Evolutionary conservation across 2,329 filamentous ascomycete genomes (phyloP).

Genomic region (Juglanconis sp.): DNA sequence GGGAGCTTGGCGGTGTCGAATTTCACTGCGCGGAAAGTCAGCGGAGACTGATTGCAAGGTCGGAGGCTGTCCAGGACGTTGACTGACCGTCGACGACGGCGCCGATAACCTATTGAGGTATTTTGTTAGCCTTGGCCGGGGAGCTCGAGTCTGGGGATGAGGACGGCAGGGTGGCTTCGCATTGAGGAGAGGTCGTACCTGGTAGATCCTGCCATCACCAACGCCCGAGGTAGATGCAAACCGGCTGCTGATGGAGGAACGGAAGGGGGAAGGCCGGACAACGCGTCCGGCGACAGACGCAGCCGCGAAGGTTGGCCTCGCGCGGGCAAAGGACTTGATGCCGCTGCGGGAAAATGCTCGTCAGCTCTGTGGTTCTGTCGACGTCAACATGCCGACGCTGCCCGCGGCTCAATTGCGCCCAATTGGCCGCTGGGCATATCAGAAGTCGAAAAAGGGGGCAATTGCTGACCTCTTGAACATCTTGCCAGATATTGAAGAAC

Average conservation of each 20-base stretch:
- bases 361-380: constrained; percentile 17
- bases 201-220: constrained; percentile 66
- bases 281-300: constrained; percentile 55
- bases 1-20: constrained; percentile 93
- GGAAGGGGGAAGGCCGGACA: constrained; percentile 53
- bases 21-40: constrained; percentile 66
- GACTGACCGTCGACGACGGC: constrained; percentile 95
- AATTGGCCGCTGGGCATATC: constrained; percentile 36
- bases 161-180: constrained; percentile 6
- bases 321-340: constrained; percentile 55
- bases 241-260: constrained; percentile 54
- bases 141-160: not conserved
- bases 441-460: constrained; percentile 27
- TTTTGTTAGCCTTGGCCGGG: constrained; percentile 45
- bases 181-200: constrained; percentile 43
- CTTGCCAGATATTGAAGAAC: constrained; percentile 68
- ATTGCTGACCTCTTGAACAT: constrained; percentile 78
- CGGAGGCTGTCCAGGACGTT: constrained; percentile 6
- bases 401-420: constrained; percentile 49
- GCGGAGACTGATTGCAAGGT: constrained; percentile 1
- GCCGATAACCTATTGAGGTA: constrained; percentile 85
- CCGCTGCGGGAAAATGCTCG: constrained; percentile 48
- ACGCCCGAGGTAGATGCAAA: constrained; percentile 57
- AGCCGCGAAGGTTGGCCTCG: constrained; percentile 55
- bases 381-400: constrained; percentile 12